Base-by-base conservation (phyloP, 768 basidiomycete genomes). In the Mycena indigotica region DNA sequence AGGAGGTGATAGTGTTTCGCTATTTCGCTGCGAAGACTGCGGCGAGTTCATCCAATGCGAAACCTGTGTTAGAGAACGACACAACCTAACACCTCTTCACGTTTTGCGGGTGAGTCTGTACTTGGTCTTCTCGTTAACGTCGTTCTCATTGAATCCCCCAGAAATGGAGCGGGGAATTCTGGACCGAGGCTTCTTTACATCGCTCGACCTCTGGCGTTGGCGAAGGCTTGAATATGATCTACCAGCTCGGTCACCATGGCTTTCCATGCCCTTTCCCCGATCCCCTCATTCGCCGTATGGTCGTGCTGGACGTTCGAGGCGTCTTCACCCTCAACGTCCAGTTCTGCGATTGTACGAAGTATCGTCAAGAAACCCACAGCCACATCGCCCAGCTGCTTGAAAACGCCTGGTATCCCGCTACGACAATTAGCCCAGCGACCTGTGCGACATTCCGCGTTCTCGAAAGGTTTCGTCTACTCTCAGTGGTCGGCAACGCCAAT, bases 241-340 rank as follows among this genome's bases (percentile, higher is more conserved):
- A 50, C 21, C 55, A 56, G 21, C 35, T 56, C 4, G 55, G 55
- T 1, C 55, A 56, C 48, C 35, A 44, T 13, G 55, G 55, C 2
- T 26, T 25, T 16, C 46, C 49, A 0, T 56, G 55, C 21, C 10
- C 23, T 8, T 50, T 38, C 3, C 48, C 49, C 25, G 49, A 21
- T 23, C n/a, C 16, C 12, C 21, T 5, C n/a, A n/a, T n/a, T n/a
- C n/a, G n/a, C n/a, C n/a, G n/a, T n/a, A n/a, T n/a, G n/a, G n/a
- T n/a, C n/a, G n/a, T n/a, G n/a, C n/a, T n/a, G n/a, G n/a, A n/a
- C n/a, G n/a, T n/a, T n/a, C n/a, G n/a, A n/a, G n/a, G n/a, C n/a
- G n/a, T n/a, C n/a, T n/a, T n/a, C n/a, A n/a, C n/a, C n/a, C n/a
- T n/a, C n/a, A n/a, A n/a, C n/a, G n/a, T n/a, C n/a, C n/a, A n/a